Conservation (phyloP, 768 basidiomycete genomes). For the Coprinopsis marcescibilis region DNA sequence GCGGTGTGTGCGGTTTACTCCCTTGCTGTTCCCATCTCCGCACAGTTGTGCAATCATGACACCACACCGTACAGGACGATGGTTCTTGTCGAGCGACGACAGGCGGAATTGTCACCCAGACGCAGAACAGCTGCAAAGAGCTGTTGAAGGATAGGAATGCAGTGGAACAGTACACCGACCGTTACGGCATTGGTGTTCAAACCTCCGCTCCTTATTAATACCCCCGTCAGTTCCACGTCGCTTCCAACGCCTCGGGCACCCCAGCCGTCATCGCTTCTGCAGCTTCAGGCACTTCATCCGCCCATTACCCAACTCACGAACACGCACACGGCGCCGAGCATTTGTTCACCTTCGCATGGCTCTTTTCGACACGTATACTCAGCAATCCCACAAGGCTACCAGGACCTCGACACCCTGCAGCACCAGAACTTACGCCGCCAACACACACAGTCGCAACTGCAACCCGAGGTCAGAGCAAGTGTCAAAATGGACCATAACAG, state of each 20-base stretch:
- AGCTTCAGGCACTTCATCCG: too few species aligned
- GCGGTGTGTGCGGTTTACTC: too few species aligned
- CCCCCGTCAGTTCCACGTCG: not conserved
- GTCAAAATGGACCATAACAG: not conserved
- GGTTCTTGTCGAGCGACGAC: too few species aligned
- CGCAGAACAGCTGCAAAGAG: not conserved
- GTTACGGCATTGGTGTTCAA: slow-evolving; percentile 1
- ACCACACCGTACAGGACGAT: not conserved
- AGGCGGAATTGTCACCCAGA: not conserved
- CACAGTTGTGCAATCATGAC: too few species aligned
- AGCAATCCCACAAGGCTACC: too few species aligned
- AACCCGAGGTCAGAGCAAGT: too few species aligned
- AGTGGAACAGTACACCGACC: not conserved
- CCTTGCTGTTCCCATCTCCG: too few species aligned
- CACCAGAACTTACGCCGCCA: not conserved
- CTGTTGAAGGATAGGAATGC: not conserved
- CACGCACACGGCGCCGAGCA: too few species aligned
- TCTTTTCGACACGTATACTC: too few species aligned
- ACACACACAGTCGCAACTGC: not conserved
- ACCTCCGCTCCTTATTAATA: not conserved
- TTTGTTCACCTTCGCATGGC: too few species aligned
- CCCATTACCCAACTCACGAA: too few species aligned
- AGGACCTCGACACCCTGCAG: too few species aligned
- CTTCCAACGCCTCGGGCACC: not conserved
- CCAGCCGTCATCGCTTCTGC: not conserved